These are phyloP conservation scores for Aspergillaceae sp. DNA, from an alignment of 2,329 filamentous ascomycete genomes.

Conservation along the genomic window DNA sequence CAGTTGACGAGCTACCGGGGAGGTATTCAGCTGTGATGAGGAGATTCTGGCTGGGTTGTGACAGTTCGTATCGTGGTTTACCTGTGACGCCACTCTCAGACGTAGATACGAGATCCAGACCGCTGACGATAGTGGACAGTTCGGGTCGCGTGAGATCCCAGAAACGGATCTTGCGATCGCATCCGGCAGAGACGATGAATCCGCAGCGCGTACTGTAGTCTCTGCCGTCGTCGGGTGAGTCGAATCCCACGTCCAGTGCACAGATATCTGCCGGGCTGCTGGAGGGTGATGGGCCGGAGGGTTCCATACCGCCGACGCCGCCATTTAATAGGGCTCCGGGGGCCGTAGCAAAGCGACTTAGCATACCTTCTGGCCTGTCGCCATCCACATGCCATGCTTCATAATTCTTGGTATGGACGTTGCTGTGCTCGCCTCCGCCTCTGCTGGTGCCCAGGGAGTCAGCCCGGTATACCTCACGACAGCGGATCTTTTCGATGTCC, in stretches of 20 bases:
- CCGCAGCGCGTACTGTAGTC: conserved; percentile 54
- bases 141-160: conserved; percentile 82
- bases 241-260: conserved; percentile 64
- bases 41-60: conserved; percentile 55
- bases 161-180: conserved; percentile 84
- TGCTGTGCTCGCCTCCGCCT: conserved; percentile 37
- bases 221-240: conserved; percentile 57
- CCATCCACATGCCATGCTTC: conserved; percentile 85
- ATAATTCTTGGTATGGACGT: conserved; percentile 52
- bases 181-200: conserved; percentile 79
- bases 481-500: conserved; percentile 86
- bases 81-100: conserved; percentile 36
- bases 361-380: conserved; percentile 76
- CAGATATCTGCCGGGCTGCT: conserved; percentile 49
- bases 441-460: conserved; percentile 28
- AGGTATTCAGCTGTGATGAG: conserved; percentile 59
- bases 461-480: conserved; percentile 75
- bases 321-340: conserved; percentile 15
- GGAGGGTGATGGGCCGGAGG: conserved; percentile 9
- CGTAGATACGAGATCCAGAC: conserved; percentile 54
- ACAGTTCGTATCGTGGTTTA: conserved; percentile 62
- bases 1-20: conserved; percentile 29
- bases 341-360: conserved; percentile 65
- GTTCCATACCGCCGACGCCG: conserved; percentile 48
- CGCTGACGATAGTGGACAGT: conserved; percentile 71